Conservation (phyloP, 768 basidiomycete genomes). For the Hebeloma cylindrosporum region DNA sequence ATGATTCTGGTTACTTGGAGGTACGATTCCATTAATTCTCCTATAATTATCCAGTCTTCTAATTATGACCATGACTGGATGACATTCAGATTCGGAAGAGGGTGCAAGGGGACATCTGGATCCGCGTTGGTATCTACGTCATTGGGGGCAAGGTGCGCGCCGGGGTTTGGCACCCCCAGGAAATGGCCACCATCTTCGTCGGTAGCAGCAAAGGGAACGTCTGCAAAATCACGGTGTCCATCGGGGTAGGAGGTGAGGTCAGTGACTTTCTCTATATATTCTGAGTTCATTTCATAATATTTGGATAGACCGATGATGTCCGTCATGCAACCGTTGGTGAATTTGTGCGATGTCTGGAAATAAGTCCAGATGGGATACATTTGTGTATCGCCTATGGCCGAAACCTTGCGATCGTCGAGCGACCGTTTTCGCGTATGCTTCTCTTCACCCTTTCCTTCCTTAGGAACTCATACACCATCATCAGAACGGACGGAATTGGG, state of each 20-base stretch:
- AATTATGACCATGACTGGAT: too few relatives aligned
- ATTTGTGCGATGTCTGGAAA: neutral
- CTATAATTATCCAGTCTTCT: too few relatives aligned
- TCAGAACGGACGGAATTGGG: neutral
- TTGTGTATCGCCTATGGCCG: conserved; percentile 1
- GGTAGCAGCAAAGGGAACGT: conserved; percentile 2
- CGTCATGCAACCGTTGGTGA: neutral
- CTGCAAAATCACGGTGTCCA: neutral
- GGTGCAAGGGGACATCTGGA: neutral
- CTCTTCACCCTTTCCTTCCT: neutral
- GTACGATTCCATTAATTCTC: too few relatives aligned
- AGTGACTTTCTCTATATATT: neutral
- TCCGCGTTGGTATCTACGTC: neutral
- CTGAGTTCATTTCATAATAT: neutral
- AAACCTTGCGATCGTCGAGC: neutral
- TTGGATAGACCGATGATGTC: neutral
- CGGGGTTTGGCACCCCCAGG: conserved; percentile 4
- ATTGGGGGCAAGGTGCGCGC: conserved; percentile 2
- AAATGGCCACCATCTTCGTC: neutral
- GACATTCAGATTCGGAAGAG: too few relatives aligned
- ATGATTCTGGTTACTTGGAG: too few relatives aligned
- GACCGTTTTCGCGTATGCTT: conserved; percentile 5
- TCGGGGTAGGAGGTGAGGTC: neutral
- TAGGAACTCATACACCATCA: neutral
- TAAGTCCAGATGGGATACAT: neutral